A percentile compares a stretch with the other conserved stretches of the same genome.
phyloP scores from a whole-genome alignment of 2,329 filamentous ascomycete species.

The Fusarium sp. region DNA sequence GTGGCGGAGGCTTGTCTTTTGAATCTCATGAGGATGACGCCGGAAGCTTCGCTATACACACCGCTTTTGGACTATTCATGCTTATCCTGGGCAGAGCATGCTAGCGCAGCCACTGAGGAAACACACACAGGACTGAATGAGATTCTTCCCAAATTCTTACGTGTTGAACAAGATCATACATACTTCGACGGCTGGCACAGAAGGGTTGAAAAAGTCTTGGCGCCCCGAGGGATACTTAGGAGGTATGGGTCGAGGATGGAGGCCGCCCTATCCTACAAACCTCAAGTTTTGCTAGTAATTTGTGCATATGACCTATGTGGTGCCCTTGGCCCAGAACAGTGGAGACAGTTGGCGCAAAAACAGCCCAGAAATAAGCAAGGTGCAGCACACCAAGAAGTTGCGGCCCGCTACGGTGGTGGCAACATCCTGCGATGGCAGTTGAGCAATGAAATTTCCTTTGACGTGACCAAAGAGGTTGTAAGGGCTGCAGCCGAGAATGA shows the following conservation, averaged over 20 bases:
- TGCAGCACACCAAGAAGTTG: slow-evolving; percentile 8
- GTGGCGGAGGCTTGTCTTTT: neutral
- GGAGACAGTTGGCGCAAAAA: slow-evolving; percentile 10
- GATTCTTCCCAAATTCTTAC: neutral
- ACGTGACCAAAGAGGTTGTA: neutral
- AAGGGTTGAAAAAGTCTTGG: neutral
- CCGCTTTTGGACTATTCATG: neutral
- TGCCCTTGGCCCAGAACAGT: slow-evolving; percentile 7
- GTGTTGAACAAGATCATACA: slow-evolving; percentile 1
- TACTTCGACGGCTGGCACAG: slow-evolving; percentile 6
- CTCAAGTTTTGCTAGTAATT: slow-evolving; percentile 1
- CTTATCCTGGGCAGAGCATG: neutral
- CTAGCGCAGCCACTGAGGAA: slow-evolving; percentile 5
- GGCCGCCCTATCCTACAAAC: slow-evolving; percentile 1
- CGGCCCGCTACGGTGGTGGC: neutral
- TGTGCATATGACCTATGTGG: slow-evolving; percentile 10
- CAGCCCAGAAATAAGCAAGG: neutral
- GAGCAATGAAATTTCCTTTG: neutral
- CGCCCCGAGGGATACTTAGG: neutral
- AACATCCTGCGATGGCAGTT: slow-evolving; percentile 12
- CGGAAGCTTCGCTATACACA: neutral
- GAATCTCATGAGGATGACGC: neutral
- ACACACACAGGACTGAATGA: slow-evolving; percentile 2
- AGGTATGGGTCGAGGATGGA: neutral
- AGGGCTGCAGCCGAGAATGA: neutral